phyloP scores from a whole-genome alignment of 2,329 filamentous ascomycete genomes.

The Polychaeton citri region DNA sequence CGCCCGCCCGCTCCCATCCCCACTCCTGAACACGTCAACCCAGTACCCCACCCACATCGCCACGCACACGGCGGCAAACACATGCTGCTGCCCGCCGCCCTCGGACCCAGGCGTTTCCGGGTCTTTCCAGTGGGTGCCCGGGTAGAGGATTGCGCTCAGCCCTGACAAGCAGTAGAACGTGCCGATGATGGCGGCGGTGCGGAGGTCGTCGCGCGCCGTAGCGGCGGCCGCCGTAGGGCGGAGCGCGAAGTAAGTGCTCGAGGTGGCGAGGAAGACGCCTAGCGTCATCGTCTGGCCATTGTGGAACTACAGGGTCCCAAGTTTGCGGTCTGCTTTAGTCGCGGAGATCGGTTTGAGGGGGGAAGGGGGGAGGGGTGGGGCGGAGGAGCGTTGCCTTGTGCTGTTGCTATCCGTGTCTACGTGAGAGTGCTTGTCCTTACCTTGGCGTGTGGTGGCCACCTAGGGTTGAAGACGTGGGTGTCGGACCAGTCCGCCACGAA shows the following conservation, averaged over 20 bases:
- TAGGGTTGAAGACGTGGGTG: constrained; percentile 35
- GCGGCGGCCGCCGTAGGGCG: constrained; percentile 6
- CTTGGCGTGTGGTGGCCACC: constrained; percentile 37
- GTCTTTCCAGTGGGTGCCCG: constrained; percentile 30
- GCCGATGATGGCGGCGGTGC: constrained; percentile 25
- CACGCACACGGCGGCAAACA: neutral
- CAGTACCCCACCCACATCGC: constrained; percentile 19
- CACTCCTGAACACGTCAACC: too few relatives aligned
- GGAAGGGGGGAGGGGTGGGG: neutral
- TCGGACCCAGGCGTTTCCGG: constrained; percentile 19
- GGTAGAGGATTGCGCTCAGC: constrained; percentile 33
- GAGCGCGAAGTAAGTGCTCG: constrained; percentile 26
- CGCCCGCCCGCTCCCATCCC: too few relatives aligned
- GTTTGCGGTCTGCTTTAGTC: neutral
- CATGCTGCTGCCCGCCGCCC: neutral
- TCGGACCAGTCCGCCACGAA: constrained; percentile 25
- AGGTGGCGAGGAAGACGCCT: constrained; percentile 26
- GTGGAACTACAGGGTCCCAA: constrained; percentile 26
- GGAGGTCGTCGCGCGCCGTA: constrained; percentile 10
- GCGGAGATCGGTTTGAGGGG: neutral
- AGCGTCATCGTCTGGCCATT: constrained; percentile 41
- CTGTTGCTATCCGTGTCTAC: too few relatives aligned
- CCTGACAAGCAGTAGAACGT: constrained; percentile 33
- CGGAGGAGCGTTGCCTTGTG: too few relatives aligned
- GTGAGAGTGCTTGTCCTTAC: too few relatives aligned